These are phyloP conservation scores for Heliamphora exappendiculata DNA, from an alignment of 148 eudicot species.

Conservation along the genomic window DNA sequence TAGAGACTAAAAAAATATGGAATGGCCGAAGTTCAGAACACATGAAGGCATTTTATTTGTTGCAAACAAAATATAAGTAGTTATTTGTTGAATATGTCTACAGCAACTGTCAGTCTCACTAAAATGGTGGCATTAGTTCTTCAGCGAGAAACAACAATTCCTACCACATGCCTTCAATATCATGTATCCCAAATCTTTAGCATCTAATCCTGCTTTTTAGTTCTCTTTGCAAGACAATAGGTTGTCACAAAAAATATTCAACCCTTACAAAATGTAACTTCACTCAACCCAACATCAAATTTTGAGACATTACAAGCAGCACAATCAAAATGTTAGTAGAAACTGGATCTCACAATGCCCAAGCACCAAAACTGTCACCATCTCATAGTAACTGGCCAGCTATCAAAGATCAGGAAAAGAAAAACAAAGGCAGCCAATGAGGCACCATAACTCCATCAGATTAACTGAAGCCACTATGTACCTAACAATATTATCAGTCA, in stretches of 20 bases:
- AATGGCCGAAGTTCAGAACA: neutral
- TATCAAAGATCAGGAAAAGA: neutral
- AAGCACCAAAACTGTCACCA: neutral
- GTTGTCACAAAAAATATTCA: too few species aligned
- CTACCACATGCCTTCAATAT: neutral
- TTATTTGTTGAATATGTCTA: neutral
- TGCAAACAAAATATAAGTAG: neutral
- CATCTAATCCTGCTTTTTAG: too few species aligned
- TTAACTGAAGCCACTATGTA: too few species aligned
- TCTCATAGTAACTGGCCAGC: neutral
- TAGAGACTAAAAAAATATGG: neutral
- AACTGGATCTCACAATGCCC: too few species aligned
- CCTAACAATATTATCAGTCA: neutral
- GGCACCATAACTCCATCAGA: too few species aligned
- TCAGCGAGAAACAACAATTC: neutral
- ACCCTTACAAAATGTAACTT: too few species aligned
- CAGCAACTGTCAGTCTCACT: neutral
- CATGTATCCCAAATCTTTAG: neutral
- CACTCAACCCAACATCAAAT: too few species aligned
- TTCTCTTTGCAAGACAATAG: neutral
- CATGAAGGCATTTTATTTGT: neutral
- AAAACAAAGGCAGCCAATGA: too few species aligned
- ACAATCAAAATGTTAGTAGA: too few species aligned
- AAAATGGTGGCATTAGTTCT: neutral
- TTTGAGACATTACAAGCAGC: too few species aligned